Evolutionary conservation across 495 filamentous ascomycete genomes (phyloP).

Genomic region (Astrothelium macrocarpum): DNA sequence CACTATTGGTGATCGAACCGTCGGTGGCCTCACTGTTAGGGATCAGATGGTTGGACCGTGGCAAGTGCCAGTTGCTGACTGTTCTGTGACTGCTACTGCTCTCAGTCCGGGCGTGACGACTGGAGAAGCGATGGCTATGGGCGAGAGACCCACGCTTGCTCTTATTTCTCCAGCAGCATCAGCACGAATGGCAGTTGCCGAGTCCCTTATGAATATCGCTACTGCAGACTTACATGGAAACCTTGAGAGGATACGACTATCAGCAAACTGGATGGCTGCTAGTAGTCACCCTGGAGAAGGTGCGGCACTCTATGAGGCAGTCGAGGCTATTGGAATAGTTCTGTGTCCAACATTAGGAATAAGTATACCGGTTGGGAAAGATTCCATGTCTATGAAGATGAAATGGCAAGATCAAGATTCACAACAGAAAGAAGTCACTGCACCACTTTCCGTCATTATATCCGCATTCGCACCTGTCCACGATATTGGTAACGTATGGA

Average conservation of each 20-base stretch:
- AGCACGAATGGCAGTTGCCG: conserved; percentile 90
- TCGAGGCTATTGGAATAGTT: conserved; percentile 87
- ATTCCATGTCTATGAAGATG: conserved; percentile 98
- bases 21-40: conserved; percentile 76
- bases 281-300: conserved; percentile 89
- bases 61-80: conserved; percentile 92
- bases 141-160: conserved; percentile 83
- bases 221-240: conserved; percentile 75
- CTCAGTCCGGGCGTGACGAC: conserved; percentile 61
- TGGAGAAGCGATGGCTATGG: conserved; percentile 95
- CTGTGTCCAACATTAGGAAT: conserved; percentile 74
- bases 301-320: conserved; percentile 87
- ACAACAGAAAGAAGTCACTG: conserved; percentile 74
- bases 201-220: conserved; percentile 84
- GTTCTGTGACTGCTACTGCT: conserved; percentile 80
- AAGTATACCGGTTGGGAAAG: conserved; percentile 92
- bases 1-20: conserved; percentile 87
- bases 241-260: conserved; percentile 69
- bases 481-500: conserved; percentile 81
- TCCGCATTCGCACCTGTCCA: conserved; percentile 79
- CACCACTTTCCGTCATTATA: conserved; percentile 81
- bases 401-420: conserved; percentile 73
- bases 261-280: conserved; percentile 98
- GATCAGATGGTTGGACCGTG: conserved; percentile 96
- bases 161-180: conserved; percentile 89